Conservation (phyloP, 495 filamentous ascomycete species). For the Lophiotrema nucula region DNA sequence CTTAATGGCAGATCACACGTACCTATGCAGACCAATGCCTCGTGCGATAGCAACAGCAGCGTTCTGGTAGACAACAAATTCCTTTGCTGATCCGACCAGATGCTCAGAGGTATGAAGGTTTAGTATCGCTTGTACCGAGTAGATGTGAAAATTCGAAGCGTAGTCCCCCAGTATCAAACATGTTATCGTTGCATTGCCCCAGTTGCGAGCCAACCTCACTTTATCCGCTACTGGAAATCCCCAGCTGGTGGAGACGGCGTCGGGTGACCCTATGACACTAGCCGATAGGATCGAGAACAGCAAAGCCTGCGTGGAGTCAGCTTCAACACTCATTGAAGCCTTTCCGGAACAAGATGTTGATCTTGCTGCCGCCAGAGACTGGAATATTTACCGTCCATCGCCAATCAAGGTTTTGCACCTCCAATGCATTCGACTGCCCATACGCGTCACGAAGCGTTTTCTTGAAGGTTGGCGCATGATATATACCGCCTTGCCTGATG, state of each 20-base stretch:
- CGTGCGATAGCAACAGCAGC: slow-evolving; percentile 17
- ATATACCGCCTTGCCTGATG: slow-evolving; percentile 41
- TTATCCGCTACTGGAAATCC: slow-evolving; percentile 42
- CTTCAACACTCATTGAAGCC: too few relatives aligned
- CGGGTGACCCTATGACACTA: slow-evolving; percentile 42
- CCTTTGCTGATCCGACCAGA: slow-evolving; percentile 45
- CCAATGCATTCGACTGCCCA: slow-evolving; percentile 32
- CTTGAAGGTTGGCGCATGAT: slow-evolving; percentile 40
- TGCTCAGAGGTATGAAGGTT: slow-evolving; percentile 50
- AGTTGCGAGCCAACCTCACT: slow-evolving; percentile 39
- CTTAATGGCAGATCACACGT: too few relatives aligned
- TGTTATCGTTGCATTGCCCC: slow-evolving; percentile 42
- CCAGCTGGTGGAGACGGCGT: slow-evolving; percentile 37
- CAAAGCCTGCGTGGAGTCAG: too few relatives aligned
- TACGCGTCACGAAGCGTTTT: slow-evolving; percentile 40
- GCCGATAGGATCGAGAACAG: slow-evolving; percentile 46
- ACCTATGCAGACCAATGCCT: slow-evolving; percentile 27
- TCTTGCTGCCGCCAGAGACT: too few relatives aligned
- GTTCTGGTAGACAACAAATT: slow-evolving; percentile 12
- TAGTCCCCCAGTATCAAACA: slow-evolving; percentile 45
- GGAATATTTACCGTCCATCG: slow-evolving; percentile 48
- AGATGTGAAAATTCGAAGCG: slow-evolving; percentile 42
- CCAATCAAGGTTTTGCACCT: slow-evolving; percentile 31
- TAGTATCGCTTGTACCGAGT: slow-evolving; percentile 48
- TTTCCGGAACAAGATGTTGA: too few relatives aligned